Evolutionary conservation across 2,329 filamentous ascomycete species (phyloP).

Genomic region (Bertia moriformis): DNA sequence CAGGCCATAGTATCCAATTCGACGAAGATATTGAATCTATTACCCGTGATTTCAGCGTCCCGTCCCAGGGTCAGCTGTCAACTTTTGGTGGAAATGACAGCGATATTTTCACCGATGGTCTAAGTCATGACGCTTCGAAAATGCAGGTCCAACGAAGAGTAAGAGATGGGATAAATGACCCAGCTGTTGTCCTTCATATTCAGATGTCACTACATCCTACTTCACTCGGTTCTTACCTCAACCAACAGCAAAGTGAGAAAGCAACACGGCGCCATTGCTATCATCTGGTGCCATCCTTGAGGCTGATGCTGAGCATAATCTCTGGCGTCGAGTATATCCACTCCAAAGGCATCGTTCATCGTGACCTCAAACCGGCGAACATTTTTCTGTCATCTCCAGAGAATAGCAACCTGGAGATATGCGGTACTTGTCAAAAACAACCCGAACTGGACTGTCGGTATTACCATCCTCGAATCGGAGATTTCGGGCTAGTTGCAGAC

Average conservation of each 20-base stretch:
- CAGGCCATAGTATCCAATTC: constrained; percentile 8
- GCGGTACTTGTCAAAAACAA: constrained; percentile 20
- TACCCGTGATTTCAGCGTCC: constrained; percentile 19
- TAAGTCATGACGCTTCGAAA: constrained; percentile 12
- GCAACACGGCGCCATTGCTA: constrained; percentile 37
- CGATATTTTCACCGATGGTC: constrained; percentile 13
- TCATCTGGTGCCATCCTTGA: constrained; percentile 40
- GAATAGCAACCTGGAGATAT: constrained; percentile 24
- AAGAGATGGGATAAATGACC: constrained; percentile 9
- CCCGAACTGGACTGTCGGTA: constrained; percentile 15
- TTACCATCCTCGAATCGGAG: constrained; percentile 45
- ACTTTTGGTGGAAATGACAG: constrained; percentile 7
- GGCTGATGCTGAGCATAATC: constrained; percentile 38
- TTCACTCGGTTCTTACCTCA: constrained; percentile 42
- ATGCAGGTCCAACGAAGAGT: constrained; percentile 12
- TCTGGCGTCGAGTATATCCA: constrained; percentile 51
- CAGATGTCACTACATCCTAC: constrained; percentile 55
- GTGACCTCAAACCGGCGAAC: constrained; percentile 54
- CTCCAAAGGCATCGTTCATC: constrained; percentile 41
- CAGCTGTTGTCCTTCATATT: constrained; percentile 41
- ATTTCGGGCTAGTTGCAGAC: constrained; percentile 51
- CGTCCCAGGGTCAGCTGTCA: constrained; percentile 11
- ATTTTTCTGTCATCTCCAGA: constrained; percentile 42
- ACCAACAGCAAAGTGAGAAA: constrained; percentile 12
- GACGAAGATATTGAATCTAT: constrained; percentile 33